Evolutionary conservation across 805 yeast genomes (phyloP).

Genomic region (Yamadazyma scolyti): DNA sequence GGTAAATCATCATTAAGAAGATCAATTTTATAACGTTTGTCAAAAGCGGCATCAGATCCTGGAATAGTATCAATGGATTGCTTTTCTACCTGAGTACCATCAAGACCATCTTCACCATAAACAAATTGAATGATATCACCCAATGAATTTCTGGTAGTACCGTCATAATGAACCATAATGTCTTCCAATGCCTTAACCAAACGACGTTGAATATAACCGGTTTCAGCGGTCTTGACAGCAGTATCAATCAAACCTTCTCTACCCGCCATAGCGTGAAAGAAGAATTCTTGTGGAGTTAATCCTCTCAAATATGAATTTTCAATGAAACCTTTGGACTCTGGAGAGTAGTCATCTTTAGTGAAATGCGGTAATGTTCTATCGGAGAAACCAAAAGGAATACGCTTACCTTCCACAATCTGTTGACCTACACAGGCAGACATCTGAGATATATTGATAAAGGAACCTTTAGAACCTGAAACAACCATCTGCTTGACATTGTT

Average conservation of each 20-base stretch:
- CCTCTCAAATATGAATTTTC: slow-evolving; percentile 97
- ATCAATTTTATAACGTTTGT: slow-evolving; percentile 80
- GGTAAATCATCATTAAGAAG: slow-evolving; percentile 63
- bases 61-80: slow-evolving; percentile 95
- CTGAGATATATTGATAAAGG: slow-evolving; percentile 96
- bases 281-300: slow-evolving; percentile 96
- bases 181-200: slow-evolving; percentile 94
- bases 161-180: slow-evolving; percentile 97
- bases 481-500: slow-evolving; percentile 99
- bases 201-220: slow-evolving; percentile 98
- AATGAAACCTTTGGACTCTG: slow-evolving; percentile 97
- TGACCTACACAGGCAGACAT: slow-evolving; percentile 99
- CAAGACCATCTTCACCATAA: slow-evolving; percentile 99
- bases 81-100: slow-evolving; percentile 96
- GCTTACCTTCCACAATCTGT: slow-evolving; percentile 99
- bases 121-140: slow-evolving; percentile 96
- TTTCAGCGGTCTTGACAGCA: slow-evolving; percentile 98
- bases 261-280: slow-evolving; percentile 99
- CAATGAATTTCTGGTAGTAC: slow-evolving; percentile 94
- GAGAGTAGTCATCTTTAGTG: slow-evolving; percentile 97
- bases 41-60: slow-evolving; percentile 83
- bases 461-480: slow-evolving; percentile 98
- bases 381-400: slow-evolving; percentile 95
- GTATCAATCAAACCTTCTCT: slow-evolving; percentile 99
- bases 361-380: slow-evolving; percentile 97